Evolutionary conservation across 164 flowering plant species (phyloP).

Genomic region (Stephania yunnanensis): DNA sequence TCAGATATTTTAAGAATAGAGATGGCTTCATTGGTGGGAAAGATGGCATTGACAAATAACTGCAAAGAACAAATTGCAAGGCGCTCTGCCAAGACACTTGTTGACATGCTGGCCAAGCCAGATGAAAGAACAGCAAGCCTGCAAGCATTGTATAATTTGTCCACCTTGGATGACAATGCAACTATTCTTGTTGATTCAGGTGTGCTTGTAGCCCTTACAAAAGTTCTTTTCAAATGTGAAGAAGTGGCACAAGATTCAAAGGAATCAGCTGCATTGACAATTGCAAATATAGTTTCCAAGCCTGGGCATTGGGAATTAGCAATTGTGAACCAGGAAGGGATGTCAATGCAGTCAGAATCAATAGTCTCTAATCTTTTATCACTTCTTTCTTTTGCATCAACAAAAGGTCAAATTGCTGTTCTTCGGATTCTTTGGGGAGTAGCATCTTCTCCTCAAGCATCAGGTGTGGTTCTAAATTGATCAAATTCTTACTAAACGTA

Average conservation of each 20-base stretch:
- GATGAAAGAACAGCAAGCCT: conserved; percentile 39
- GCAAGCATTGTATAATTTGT: conserved; percentile 46
- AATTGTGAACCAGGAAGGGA: conserved; percentile 32
- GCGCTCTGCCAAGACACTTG: conserved; percentile 36
- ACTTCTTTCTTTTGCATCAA: conserved; percentile 30
- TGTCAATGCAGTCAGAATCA: conserved; percentile 43
- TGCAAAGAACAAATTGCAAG: conserved; percentile 51
- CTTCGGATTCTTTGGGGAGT: conserved; percentile 49
- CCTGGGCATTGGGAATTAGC: conserved; percentile 64
- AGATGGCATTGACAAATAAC: conserved; percentile 43
- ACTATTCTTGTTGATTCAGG: conserved; percentile 49
- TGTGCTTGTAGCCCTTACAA: conserved; percentile 34
- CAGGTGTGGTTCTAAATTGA: conserved; percentile 33
- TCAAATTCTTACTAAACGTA: too few species aligned
- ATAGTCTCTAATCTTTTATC: conserved; percentile 29
- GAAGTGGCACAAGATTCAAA: conserved; percentile 18
- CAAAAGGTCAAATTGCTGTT: conserved; percentile 36
- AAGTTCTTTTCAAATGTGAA: conserved; percentile 31
- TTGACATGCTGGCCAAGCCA: conserved; percentile 40
- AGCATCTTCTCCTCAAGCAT: conserved; percentile 57
- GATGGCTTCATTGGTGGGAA: conserved; percentile 52
- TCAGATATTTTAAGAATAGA: conserved; percentile 36
- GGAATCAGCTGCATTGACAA: conserved; percentile 30
- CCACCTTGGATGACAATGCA: conserved; percentile 51
- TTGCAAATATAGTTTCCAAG: conserved; percentile 40